Percentiles rank a stretch among this genome's conserved stretches.
Evolutionary conservation across 176 grass and related monocot species (phyloP).

Genomic region (Juncus inflexus): DNA sequence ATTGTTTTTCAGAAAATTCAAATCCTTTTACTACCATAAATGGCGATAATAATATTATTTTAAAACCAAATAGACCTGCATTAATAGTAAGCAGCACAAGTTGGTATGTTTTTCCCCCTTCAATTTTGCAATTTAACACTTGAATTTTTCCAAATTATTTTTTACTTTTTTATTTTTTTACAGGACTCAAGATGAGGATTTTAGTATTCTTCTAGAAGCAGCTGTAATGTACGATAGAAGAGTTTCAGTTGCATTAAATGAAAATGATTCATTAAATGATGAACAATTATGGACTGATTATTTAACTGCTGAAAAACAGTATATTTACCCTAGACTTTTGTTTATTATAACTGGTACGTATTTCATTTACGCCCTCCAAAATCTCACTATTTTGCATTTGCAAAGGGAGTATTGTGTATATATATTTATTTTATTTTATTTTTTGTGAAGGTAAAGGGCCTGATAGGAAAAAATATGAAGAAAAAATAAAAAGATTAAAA

Average conservation of each 20-base stretch:
- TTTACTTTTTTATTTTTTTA: conserved; percentile 13
- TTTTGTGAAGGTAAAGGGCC: conserved; percentile 87
- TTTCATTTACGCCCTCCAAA: conserved; percentile 24
- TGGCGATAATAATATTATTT: conserved; percentile 35
- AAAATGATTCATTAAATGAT: conserved; percentile 83
- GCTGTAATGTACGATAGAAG: conserved; percentile 93
- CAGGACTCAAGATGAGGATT: conserved; percentile 98
- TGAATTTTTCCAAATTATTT: conserved; percentile 11
- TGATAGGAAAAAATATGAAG: conserved; percentile 85
- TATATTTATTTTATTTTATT: conserved; percentile 7
- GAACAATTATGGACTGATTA: conserved; percentile 60
- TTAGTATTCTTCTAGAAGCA: conserved; percentile 93
- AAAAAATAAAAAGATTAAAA: conserved; percentile 83
- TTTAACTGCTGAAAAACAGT: conserved; percentile 55
- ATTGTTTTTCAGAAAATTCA: conserved; percentile 20
- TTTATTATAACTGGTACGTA: conserved; percentile 86
- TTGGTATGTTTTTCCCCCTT: conserved; percentile 48
- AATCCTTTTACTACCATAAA: conserved; percentile 44
- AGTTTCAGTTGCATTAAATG: conserved; percentile 63
- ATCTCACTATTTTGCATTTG: not conserved
- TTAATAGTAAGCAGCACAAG: conserved; percentile 97
- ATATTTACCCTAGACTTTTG: conserved; percentile 70
- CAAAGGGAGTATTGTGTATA: not conserved
- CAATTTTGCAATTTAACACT: conserved; percentile 11
- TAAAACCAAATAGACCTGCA: conserved; percentile 77